Conservation (phyloP, 352 stramenopile genomes). For the Globisporangium heterothallicum region DNA sequence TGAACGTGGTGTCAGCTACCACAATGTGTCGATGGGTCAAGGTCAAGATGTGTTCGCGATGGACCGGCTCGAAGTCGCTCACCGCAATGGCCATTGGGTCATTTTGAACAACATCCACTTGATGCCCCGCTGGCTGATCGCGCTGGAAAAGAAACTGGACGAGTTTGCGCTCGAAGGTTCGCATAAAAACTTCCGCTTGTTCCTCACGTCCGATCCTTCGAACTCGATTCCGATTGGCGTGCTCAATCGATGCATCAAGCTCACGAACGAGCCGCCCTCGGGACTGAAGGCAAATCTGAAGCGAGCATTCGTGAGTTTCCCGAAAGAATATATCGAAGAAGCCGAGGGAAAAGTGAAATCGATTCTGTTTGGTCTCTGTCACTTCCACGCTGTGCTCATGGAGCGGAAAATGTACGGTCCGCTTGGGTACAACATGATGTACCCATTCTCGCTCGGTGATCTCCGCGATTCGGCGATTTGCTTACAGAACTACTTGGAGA, state of each 20-base stretch:
- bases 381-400: constrained; percentile 97
- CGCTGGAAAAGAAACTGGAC: constrained; percentile 97
- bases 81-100: constrained; percentile 96
- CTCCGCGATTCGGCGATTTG: constrained; percentile 93
- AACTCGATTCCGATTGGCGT: constrained; percentile 94
- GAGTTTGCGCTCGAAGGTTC: constrained; percentile 92
- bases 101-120: constrained; percentile 98
- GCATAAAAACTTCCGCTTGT: constrained; percentile 94
- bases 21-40: constrained; percentile 98
- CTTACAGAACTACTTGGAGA: constrained; percentile 96
- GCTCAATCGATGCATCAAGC: constrained; percentile 95
- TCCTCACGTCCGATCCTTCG: constrained; percentile 92
- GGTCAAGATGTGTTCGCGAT: constrained; percentile 95
- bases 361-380: constrained; percentile 96
- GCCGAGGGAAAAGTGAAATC: constrained; percentile 94
- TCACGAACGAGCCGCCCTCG: constrained; percentile 94
- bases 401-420: constrained; percentile 97
- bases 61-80: constrained; percentile 91
- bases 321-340: constrained; percentile 95
- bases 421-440: constrained; percentile 99
- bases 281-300: constrained; percentile 96
- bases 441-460: constrained; percentile 96
- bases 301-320: constrained; percentile 94
- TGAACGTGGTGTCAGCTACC: constrained; percentile 94
- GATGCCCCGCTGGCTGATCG: constrained; percentile 94